Evolutionary conservation across 2,329 filamentous ascomycete species (phyloP), one percentile per base, ranked within the genome.

Genomic region (Mycosphaerelloides madeirae): DNA sequence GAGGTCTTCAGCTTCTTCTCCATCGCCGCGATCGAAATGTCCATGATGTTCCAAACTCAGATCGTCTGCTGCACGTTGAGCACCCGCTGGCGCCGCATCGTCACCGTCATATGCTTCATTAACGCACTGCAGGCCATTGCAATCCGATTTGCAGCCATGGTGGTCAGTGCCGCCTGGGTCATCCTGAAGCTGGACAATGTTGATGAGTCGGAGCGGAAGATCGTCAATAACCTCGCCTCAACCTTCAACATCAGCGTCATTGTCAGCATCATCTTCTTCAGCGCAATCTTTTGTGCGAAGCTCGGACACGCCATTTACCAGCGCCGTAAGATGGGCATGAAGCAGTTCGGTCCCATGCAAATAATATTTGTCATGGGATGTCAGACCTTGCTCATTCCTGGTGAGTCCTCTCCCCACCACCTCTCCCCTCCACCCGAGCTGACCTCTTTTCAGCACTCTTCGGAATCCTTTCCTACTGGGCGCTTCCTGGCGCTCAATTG

Each of bases 281-380:
- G 76, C 50, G 59, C 68, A n/a, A 65, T 84, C 45, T 85, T 85
- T 62, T 72, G 77, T 31, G 65, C 62, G 44, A 85, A 85, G 63
- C 70, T 85, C 3, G 76, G 74, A 6, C 68, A 73, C 50, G 79
- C 79, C 6, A 74, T 85, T 28, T 60, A 69, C 7, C 68, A 76
- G 50, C 75, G 82, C 16, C 73, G 69, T 43, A 69, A 68, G 53
- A 66, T 84, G 48, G 78, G 79, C 1, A 68, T 83, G 56, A 72
- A 68, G 43, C 74, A 78, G 43, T 83, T 82, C 57, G 79, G 79
- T 8, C 77, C 79, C 1, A 79, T 85, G 72, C 78, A 82, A 54
- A 75, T 82, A 44, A 77, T 85, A 49, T 82, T 82, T 60, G 75
- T 84, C 55, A 83, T 84, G 75, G 78, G 79, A 37, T 80, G 77